phyloP scores from a whole-genome alignment of 805 yeast species.

The Helenozyma baotianmanensis region DNA sequence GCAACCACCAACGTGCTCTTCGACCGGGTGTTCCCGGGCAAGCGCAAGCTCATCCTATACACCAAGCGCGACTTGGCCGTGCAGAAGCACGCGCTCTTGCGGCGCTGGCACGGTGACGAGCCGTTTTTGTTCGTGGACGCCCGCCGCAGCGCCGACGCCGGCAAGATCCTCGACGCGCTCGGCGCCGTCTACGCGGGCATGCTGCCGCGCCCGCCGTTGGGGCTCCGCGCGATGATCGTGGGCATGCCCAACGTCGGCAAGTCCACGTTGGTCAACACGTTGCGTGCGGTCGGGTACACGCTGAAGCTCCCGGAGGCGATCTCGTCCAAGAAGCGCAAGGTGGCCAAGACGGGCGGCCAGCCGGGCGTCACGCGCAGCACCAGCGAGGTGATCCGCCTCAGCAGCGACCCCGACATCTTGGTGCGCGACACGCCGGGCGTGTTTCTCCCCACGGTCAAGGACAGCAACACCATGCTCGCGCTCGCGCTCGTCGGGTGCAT shows the following conservation, averaged over 20 bases:
- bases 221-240: slow-evolving; percentile 67
- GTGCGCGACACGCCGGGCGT: slow-evolving; percentile 94
- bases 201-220: slow-evolving; percentile 78
- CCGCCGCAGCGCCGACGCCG: slow-evolving; percentile 46
- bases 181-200: slow-evolving; percentile 40
- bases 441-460: slow-evolving; percentile 67
- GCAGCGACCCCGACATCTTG: slow-evolving; percentile 56
- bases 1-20: slow-evolving; percentile 78
- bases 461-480: slow-evolving; percentile 66
- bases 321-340: slow-evolving; percentile 47
- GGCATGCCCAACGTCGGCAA: slow-evolving; percentile 99
- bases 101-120: slow-evolving; percentile 34
- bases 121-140: slow-evolving; percentile 52
- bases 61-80: slow-evolving; percentile 67
- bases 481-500: slow-evolving; percentile 75
- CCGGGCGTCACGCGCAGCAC: slow-evolving; percentile 89
- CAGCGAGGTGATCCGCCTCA: slow-evolving; percentile 67
- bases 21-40: slow-evolving; percentile 56
- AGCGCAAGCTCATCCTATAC: slow-evolving; percentile 61
- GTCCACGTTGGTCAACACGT: slow-evolving; percentile 74
- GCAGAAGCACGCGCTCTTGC: slow-evolving; percentile 30
- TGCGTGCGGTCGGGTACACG: slow-evolving; percentile 45
- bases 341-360: slow-evolving; percentile 77
- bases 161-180: slow-evolving; percentile 46
- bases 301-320: slow-evolving; percentile 19